Percentiles rank a stretch among this genome's conserved stretches.
Evolutionary conservation across 129 eudicot species (phyloP).

Genomic region (Scalesia atractyloides): DNA sequence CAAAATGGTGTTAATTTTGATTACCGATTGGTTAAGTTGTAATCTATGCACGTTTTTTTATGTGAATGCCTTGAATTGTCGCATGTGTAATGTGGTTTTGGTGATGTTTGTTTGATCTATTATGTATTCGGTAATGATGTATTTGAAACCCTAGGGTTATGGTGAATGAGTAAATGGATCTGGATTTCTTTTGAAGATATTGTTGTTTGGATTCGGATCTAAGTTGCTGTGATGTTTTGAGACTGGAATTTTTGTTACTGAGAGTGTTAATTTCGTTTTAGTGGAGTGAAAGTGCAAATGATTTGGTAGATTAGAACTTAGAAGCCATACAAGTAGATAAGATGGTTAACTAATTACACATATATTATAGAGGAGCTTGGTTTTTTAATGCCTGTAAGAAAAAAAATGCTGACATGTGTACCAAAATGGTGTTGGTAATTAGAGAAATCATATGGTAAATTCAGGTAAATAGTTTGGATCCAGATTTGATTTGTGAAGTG

Average conservation of each 20-base stretch:
- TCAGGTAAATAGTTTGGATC: slow-evolving; percentile 10
- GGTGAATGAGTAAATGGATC: slow-evolving; percentile 21
- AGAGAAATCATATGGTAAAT: not conserved
- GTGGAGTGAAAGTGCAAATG: not conserved
- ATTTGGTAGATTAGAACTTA: slow-evolving; percentile 13
- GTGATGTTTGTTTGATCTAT: slow-evolving; percentile 12
- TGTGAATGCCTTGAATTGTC: slow-evolving; percentile 7
- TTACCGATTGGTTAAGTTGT: not conserved
- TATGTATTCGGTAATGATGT: not conserved
- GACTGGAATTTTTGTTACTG: not conserved
- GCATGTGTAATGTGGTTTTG: not conserved
- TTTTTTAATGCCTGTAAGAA: not conserved
- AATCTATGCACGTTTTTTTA: slow-evolving; percentile 10
- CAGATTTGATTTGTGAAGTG: not conserved
- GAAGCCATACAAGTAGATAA: not conserved
- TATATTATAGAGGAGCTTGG: not conserved
- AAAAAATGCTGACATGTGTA: not conserved
- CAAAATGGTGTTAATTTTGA: not conserved
- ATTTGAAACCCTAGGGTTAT: slow-evolving; percentile 24
- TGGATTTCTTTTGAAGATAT: slow-evolving; percentile 19
- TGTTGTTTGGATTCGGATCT: slow-evolving; percentile 21
- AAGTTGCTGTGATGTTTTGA: slow-evolving; percentile 5
- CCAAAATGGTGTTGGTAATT: slow-evolving; percentile 4
- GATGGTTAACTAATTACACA: not conserved
- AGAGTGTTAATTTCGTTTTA: not conserved